Evolutionary conservation across 352 stramenopile genomes (phyloP), one percentile per base, ranked within the genome.

Genomic region (Pythium apleroticum): DNA sequence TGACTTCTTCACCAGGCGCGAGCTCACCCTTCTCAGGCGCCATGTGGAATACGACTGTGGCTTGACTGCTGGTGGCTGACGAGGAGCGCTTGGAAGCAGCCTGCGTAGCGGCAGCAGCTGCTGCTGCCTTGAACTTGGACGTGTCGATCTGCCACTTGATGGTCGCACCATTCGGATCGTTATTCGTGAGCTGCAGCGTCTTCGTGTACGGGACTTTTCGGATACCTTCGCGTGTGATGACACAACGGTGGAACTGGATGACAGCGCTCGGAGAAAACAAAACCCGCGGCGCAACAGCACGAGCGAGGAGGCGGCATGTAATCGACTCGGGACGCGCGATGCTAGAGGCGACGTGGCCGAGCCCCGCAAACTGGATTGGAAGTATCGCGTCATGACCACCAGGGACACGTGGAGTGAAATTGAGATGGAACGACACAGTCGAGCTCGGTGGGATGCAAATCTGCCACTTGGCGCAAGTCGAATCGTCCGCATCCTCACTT

Each of bases 141-240:
- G 81, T 83, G 57, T 96, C 91, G 20, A 97, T 84, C 43, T 87
- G 71, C 90, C 90, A 98, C 24, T 69, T 78, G 37, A 98, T 61
- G 0, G 73, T 73, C 14, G 72, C 55, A 15, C 41, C 55, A 19
- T 35, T 39, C 1, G 61, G 59, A 48, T 92, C 77, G 43, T 84
- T 71, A 63, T 98, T 97, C 1, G 75, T 95, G 2, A 97, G 74
- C 6, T 78, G 62, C 0, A 97, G 65, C 6, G 86, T 75, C 56
- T 90, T 89, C 0, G 83, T 95, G 66, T 96, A 97, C 0, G 92
- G 91, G 0, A 97, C 82, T 59, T 95, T 92, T 2, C 88, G 86
- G 37, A 91, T 90, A 0, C 78, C 80, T 60, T 98, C 87, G 1
- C 86, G 57, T 1, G 86, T 86, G 56, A 98, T 91, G 15, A 97